These are phyloP conservation scores for Edhazardia aedis DNA, from an alignment of 371 early-diverging fungal species.

Conservation along the genomic window DNA sequence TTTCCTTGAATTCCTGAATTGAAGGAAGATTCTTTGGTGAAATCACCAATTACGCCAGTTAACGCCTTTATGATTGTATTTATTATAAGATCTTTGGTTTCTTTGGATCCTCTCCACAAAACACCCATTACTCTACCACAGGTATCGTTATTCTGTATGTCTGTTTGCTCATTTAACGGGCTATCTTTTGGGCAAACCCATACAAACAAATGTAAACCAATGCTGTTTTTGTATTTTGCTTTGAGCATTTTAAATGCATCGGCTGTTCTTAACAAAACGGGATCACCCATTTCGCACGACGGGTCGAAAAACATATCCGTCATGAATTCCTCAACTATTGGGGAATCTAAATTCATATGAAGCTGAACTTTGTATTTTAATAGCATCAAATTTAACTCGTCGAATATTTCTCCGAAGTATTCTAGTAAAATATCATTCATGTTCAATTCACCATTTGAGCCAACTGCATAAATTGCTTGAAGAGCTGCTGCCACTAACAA, in stretches of 20 bases:
- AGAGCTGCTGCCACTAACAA: conserved; percentile 15
- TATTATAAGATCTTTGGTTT: conserved; percentile 23
- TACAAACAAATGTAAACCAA: conserved; percentile 29
- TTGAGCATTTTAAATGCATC: conserved; percentile 8
- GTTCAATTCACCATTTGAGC: neutral
- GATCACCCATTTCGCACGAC: conserved; percentile 28
- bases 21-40: neutral
- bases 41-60: conserved; percentile 1
- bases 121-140: conserved; percentile 32
- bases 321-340: conserved; percentile 13
- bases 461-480: conserved; percentile 1
- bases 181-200: conserved; percentile 18
- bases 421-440: conserved; percentile 2
- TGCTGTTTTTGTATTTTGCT: conserved; percentile 4
- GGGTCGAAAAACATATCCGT: conserved; percentile 8
- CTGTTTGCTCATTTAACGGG: neutral
- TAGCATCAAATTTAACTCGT: conserved; percentile 24
- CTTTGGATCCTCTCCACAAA: conserved; percentile 26
- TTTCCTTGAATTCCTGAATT: neutral
- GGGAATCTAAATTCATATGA: conserved; percentile 5
- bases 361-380: conserved; percentile 20
- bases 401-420: conserved; percentile 18
- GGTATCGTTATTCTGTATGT: conserved; percentile 7
- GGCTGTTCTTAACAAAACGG: conserved; percentile 15
- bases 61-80: conserved; percentile 26